Evolutionary conservation across 2,329 filamentous ascomycete genomes (phyloP), one percentile per base, ranked within the genome.

Genomic region (Phyllosticta citribraziliensis): DNA sequence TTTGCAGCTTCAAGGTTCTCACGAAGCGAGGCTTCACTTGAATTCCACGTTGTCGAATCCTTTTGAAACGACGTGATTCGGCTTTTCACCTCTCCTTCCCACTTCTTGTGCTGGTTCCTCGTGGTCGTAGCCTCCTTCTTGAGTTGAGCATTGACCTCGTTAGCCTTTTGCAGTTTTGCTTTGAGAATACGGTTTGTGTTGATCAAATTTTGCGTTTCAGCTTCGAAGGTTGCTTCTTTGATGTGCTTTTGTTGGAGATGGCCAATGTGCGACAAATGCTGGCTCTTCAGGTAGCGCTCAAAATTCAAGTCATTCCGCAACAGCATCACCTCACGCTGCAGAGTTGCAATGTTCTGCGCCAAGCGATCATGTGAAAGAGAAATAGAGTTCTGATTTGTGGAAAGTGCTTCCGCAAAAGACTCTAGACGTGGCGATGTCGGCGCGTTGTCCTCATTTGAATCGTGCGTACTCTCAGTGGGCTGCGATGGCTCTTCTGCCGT

Each of bases 291-390:
- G 72, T 91, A 93, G 25, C 88, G 82, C 71, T 94, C 90, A 68
- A 93, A 94, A 65, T 88, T 89, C 52, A 94, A 78, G 67, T 94
- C 89, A 64, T 92, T 94, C 53, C 87, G 85, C 11, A 94, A 74
- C 2, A 92, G 76, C 58, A 91, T 82, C n/a, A 91, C 82, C 67
- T 91, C 87, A 52, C 87, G 82, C 65, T 90, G 85, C 3, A 94
- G 75, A 80, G 72, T 70, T 6, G 72, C 70, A 66, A 74, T 70
- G 56, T 69, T 74, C 35, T 73, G 70, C n/a, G 65, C 69, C 6
- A 72, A 69, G 51, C 70, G 70, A 8, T 71, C 70, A 35, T 70
- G 67, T 2, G 67, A 65, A n/a, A 69, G 67, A 0, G 71, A 68
- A 11, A 62, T 66, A 2, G 68, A 64, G 20, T 51, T 27, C 20